Percentiles rank a stretch among this genome's conserved stretches.
Evolutionary conservation across 441 rosid species (phyloP).

Genomic region (Aquilaria agallochum): DNA sequence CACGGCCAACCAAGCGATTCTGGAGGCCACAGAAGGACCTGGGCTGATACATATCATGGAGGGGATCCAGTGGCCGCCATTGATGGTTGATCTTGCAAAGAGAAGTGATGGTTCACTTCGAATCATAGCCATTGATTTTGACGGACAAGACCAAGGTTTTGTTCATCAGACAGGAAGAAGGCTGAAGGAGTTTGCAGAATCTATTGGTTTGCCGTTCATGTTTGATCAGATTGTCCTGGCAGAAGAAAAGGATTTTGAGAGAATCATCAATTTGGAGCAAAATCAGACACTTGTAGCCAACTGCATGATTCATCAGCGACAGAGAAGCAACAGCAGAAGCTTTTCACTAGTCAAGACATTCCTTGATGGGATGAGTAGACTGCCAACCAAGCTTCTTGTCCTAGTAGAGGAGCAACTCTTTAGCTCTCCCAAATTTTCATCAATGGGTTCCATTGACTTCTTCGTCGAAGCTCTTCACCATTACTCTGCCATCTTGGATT

Average conservation of each 20-base stretch:
- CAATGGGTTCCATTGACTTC: slow-evolving; percentile 19
- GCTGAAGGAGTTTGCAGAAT: slow-evolving; percentile 19
- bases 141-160: background rate
- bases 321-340: slow-evolving; percentile 11
- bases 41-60: background rate
- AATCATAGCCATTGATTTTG: slow-evolving; percentile 10
- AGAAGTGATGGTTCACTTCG: background rate
- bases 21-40: background rate
- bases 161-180: slow-evolving; percentile 22
- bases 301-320: slow-evolving; percentile 29
- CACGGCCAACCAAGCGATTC: background rate
- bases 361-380: slow-evolving; percentile 14
- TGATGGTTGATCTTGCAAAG: slow-evolving; percentile 25
- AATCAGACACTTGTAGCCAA: slow-evolving; percentile 14
- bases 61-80: slow-evolving; percentile 24
- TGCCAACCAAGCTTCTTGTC: slow-evolving; percentile 20
- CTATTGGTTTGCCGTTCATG: slow-evolving; percentile 13
- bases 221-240: slow-evolving; percentile 11
- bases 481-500: slow-evolving; percentile 24
- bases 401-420: slow-evolving; percentile 21
- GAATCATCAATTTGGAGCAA: background rate
- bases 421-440: slow-evolving; percentile 10
- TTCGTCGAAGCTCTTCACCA: slow-evolving; percentile 32
- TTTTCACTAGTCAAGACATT: slow-evolving; percentile 18
- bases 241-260: slow-evolving; percentile 17